These are phyloP conservation scores for Fusarium sp. DNA, from an alignment of 2,329 filamentous ascomycete species.

Conservation along the genomic window DNA sequence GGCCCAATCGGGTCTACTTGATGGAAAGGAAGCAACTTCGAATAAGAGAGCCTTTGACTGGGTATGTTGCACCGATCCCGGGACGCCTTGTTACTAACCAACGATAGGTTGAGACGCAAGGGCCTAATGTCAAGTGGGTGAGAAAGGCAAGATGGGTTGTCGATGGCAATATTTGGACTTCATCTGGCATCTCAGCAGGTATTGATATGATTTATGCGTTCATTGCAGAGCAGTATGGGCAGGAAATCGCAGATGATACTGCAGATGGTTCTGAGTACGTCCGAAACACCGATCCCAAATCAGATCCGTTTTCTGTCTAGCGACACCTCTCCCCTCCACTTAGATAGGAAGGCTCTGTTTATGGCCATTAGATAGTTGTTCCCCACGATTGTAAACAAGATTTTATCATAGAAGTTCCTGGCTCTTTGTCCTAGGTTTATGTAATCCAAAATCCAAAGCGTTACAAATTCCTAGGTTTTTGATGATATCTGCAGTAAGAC, in stretches of 20 bases:
- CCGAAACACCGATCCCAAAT: conserved; percentile 58
- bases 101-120: conserved; percentile 48
- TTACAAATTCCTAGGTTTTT: not conserved
- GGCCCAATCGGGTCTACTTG: conserved; percentile 64
- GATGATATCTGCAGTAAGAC: not conserved
- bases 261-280: conserved; percentile 67
- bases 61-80: not conserved
- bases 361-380: not conserved
- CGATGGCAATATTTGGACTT: conserved; percentile 70
- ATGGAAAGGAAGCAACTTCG: conserved; percentile 66
- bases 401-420: not conserved
- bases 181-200: conserved; percentile 63
- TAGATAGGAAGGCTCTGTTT: not conserved
- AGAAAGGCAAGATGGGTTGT: conserved; percentile 66
- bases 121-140: conserved; percentile 63
- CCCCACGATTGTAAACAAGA: too few relatives aligned
- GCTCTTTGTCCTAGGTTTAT: not conserved
- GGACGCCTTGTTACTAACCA: not conserved
- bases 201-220: conserved; percentile 53
- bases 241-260: conserved; percentile 57
- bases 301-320: conserved; percentile 63
- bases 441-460: not conserved
- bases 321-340: too few relatives aligned
- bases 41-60: conserved; percentile 65
- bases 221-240: conserved; percentile 55